These are phyloP conservation scores for Paxillus ammoniavirescens DNA, from an alignment of 768 basidiomycete genomes.

Conservation along the genomic window DNA sequence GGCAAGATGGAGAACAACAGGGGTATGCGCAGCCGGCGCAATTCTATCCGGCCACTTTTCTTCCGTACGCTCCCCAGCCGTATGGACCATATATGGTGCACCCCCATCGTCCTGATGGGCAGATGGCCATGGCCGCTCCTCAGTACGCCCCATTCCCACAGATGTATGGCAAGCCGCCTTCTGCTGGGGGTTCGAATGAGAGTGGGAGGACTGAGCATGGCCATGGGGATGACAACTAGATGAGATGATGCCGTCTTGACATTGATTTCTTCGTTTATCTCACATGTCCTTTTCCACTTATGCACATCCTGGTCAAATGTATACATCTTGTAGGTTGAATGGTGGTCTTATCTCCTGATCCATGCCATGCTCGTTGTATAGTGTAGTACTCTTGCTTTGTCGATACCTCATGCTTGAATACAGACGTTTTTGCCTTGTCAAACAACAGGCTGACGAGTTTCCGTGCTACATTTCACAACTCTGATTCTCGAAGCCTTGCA, in stretches of 20 bases:
- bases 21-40: conserved; percentile 40
- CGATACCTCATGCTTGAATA: conserved; percentile 27
- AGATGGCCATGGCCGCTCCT: conserved; percentile 32
- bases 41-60: conserved; percentile 48
- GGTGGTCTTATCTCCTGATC: conserved; percentile 18
- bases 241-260: conserved; percentile 13
- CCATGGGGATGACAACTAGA: conserved; percentile 33
- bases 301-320: conserved; percentile 11
- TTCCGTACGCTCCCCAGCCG: conserved; percentile 46
- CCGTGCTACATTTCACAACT: neutral
- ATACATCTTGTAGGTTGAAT: conserved; percentile 29
- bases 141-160: conserved; percentile 41
- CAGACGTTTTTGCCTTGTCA: conserved; percentile 22
- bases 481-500: neutral
- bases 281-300: conserved; percentile 10
- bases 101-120: conserved; percentile 40
- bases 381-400: conserved; percentile 28
- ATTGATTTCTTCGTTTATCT: conserved; percentile 17
- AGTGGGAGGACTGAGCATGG: conserved; percentile 26
- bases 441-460: neutral
- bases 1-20: conserved; percentile 42
- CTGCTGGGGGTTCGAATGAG: conserved; percentile 32
- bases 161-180: conserved; percentile 39
- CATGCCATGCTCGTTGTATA: conserved; percentile 24
- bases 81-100: conserved; percentile 51